A percentile compares a stretch with the other conserved stretches of the same genome.
These are phyloP conservation scores for Gymnopilus junonius DNA, from an alignment of 768 basidiomycete species.

Conservation along the genomic window DNA sequence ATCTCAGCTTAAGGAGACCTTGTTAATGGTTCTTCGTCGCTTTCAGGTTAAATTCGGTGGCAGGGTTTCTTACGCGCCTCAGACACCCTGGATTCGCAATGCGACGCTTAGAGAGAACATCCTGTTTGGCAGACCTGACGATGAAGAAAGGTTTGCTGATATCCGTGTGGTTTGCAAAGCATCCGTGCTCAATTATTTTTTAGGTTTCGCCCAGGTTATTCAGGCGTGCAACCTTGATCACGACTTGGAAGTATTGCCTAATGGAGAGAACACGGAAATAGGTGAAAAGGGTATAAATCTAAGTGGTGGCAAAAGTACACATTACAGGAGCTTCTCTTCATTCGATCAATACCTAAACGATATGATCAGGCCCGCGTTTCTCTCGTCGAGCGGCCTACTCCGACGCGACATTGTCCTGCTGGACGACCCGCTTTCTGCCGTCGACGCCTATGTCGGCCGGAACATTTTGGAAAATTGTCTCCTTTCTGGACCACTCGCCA, in stretches of 20 bases:
- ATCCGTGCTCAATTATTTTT: too few relatives aligned
- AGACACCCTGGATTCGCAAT: conserved; percentile 68
- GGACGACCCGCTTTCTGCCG: conserved; percentile 85
- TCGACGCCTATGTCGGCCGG: conserved; percentile 79
- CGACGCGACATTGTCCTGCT: conserved; percentile 75
- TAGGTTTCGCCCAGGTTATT: conserved; percentile 62
- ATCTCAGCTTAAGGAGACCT: not conserved
- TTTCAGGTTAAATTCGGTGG: conserved; percentile 53
- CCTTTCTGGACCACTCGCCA: conserved; percentile 53
- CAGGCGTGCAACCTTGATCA: conserved; percentile 69
- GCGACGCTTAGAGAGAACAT: conserved; percentile 77
- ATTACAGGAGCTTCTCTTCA: too few relatives aligned
- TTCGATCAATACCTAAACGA: too few relatives aligned
- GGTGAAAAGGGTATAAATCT: conserved; percentile 81
- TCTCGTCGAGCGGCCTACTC: conserved; percentile 82
- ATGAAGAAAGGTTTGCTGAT: conserved; percentile 52
- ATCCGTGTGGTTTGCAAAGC: too few relatives aligned
- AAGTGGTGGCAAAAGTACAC: conserved; percentile 46
- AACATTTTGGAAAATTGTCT: conserved; percentile 68
- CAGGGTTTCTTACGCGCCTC: conserved; percentile 60
- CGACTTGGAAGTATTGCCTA: conserved; percentile 73
- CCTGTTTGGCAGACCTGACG: conserved; percentile 68
- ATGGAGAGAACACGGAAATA: conserved; percentile 73
- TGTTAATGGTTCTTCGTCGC: not conserved
- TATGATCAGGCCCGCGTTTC: conserved; percentile 67